A percentile compares a stretch with the other conserved stretches of the same genome.
Conservation (phyloP, 2,329 filamentous ascomycete genomes). For the Lasiodiplodia theobromae region DNA sequence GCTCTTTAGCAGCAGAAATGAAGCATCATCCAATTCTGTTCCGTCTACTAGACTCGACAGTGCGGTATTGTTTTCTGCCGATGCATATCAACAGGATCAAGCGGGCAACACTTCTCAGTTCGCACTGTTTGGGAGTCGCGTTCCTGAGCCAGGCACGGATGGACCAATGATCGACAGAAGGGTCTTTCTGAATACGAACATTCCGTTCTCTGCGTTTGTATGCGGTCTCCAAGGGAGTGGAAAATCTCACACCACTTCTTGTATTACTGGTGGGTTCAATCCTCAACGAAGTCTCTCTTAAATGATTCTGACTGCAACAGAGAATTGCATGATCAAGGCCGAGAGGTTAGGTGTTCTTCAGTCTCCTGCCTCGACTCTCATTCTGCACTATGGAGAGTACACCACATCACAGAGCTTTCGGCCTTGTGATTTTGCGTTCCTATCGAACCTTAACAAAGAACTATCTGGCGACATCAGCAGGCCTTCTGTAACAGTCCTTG, state of each 20-base stretch:
- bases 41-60: background rate
- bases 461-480: slow-evolving; percentile 54
- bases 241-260: slow-evolving; percentile 67
- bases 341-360: slow-evolving; percentile 53
- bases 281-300: background rate
- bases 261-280: slow-evolving; percentile 50
- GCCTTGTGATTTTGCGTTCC: background rate
- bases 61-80: background rate
- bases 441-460: background rate
- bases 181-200: slow-evolving; percentile 62
- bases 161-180: background rate
- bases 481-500: slow-evolving; percentile 61
- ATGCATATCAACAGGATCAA: background rate
- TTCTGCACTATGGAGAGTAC: slow-evolving; percentile 62
- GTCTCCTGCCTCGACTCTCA: slow-evolving; percentile 63
- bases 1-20: too few species aligned
- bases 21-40: too few species aligned
- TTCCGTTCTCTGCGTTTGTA: slow-evolving; percentile 67
- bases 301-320: slow-evolving; percentile 34
- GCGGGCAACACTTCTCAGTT: background rate
- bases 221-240: slow-evolving; percentile 70
- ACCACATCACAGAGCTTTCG: slow-evolving; percentile 54
- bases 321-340: slow-evolving; percentile 61
- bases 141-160: background rate
- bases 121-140: background rate